These are phyloP conservation scores for Vigna nakashimae DNA, from an alignment of 306 rosid genomes.

Conservation along the genomic window DNA sequence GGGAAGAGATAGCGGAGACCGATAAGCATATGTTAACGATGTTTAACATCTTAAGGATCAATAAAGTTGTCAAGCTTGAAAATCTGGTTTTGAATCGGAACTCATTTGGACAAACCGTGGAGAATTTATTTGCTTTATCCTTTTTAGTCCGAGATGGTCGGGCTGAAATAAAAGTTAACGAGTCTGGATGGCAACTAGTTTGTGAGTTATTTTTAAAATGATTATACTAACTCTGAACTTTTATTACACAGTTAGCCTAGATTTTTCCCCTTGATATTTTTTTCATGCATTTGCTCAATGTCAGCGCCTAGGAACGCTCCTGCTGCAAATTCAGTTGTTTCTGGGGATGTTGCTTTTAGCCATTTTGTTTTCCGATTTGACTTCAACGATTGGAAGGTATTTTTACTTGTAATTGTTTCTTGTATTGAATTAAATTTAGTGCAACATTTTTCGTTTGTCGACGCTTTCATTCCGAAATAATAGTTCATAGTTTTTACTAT, in stretches of 20 bases:
- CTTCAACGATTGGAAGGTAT: constrained; percentile 64
- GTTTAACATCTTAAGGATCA: constrained; percentile 58
- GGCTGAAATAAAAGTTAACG: constrained; percentile 54
- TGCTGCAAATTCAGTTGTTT: constrained; percentile 46
- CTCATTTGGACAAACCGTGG: constrained; percentile 63
- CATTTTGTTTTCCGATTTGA: constrained; percentile 64
- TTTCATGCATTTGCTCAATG: constrained; percentile 10
- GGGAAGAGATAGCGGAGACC: constrained; percentile 44
- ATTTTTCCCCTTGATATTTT: constrained; percentile 1
- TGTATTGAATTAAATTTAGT: neutral
- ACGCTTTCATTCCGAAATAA: neutral
- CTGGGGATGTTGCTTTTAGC: constrained; percentile 48
- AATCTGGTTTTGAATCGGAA: constrained; percentile 60
- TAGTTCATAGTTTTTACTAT: too few species aligned
- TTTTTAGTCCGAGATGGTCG: constrained; percentile 65
- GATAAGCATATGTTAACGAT: constrained; percentile 55
- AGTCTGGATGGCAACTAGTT: constrained; percentile 53
- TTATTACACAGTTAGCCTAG: neutral
- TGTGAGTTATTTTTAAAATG: constrained; percentile 50
- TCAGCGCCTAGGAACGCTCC: constrained; percentile 68
- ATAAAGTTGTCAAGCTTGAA: constrained; percentile 53
- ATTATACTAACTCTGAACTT: constrained; percentile 2
- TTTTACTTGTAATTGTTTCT: neutral
- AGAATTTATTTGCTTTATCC: constrained; percentile 61
- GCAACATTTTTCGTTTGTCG: neutral